These are phyloP conservation scores for Jamesozyma spencerorum DNA, from an alignment of 805 yeast genomes.

Conservation along the genomic window DNA sequence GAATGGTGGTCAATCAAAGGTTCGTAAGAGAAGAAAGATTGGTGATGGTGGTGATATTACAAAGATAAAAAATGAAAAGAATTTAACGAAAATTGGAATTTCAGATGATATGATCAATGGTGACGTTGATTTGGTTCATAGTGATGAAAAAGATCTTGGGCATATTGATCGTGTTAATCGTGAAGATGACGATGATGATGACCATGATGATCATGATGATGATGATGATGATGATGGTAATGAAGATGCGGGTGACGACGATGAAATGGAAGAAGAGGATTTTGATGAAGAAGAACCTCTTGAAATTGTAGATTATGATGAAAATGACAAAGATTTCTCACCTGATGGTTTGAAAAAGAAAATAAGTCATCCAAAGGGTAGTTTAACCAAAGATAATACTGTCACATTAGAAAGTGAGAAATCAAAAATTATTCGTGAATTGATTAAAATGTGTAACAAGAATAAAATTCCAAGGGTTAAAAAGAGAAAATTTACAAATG, in stretches of 20 bases:
- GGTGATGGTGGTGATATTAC: too few species aligned
- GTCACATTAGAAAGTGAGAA: slow-evolving; percentile 22
- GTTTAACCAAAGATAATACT: slow-evolving; percentile 9
- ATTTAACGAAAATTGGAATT: too few species aligned
- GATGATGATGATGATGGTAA: slow-evolving; percentile 8
- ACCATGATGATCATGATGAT: slow-evolving; percentile 9
- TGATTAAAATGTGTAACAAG: slow-evolving; percentile 24
- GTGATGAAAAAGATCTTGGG: background rate
- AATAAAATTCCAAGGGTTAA: slow-evolving; percentile 22
- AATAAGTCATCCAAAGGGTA: background rate
- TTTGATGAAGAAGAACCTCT: slow-evolving; percentile 4
- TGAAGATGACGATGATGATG: slow-evolving; percentile 2
- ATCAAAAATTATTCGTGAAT: slow-evolving; percentile 21
- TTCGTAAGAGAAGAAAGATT: too few species aligned
- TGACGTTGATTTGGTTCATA: background rate
- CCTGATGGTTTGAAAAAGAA: slow-evolving; percentile 12
- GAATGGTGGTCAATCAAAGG: background rate
- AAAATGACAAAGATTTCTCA: slow-evolving; percentile 17
- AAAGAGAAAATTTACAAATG: slow-evolving; percentile 28
- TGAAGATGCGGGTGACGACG: slow-evolving; percentile 9
- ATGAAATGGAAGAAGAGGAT: slow-evolving; percentile 6
- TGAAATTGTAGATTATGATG: slow-evolving; percentile 2
- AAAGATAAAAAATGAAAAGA: too few species aligned
- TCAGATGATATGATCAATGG: too few species aligned
- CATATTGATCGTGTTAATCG: background rate